A percentile compares a stretch with the other conserved stretches of the same genome.
These are phyloP conservation scores for Pichia sp. DNA, from an alignment of 1,139 yeast species.

Conservation along the genomic window DNA sequence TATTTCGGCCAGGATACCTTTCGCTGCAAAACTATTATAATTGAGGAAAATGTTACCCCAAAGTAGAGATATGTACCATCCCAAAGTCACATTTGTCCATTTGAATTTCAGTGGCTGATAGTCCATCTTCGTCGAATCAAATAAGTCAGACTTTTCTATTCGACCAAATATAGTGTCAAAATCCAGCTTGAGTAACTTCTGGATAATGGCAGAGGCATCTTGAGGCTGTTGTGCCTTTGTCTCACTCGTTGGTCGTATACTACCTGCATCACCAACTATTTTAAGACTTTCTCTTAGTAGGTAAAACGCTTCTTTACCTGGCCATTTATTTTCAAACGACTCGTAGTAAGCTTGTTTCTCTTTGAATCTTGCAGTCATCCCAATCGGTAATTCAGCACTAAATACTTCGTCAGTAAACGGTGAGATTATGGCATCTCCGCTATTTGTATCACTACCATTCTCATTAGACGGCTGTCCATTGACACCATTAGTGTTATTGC, in stretches of 20 bases:
- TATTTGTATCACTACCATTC: not conserved
- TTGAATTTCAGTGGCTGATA: slow-evolving; percentile 51
- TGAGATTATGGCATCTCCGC: slow-evolving; percentile 6
- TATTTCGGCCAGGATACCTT: slow-evolving; percentile 25
- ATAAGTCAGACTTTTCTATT: slow-evolving; percentile 37
- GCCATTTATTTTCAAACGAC: slow-evolving; percentile 54
- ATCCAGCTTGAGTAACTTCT: slow-evolving; percentile 25
- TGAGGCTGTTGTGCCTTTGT: not conserved
- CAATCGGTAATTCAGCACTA: slow-evolving; percentile 50
- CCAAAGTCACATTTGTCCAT: slow-evolving; percentile 64
- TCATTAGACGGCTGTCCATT: not conserved
- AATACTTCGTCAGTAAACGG: slow-evolving; percentile 24
- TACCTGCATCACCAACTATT: slow-evolving; percentile 37
- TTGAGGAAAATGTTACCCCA: slow-evolving; percentile 63
- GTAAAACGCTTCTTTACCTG: slow-evolving; percentile 51
- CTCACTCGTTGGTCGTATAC: slow-evolving; percentile 29
- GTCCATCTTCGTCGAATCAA: slow-evolving; percentile 28
- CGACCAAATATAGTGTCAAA: slow-evolving; percentile 15
- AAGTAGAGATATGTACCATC: slow-evolving; percentile 71
- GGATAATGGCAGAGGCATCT: slow-evolving; percentile 21
- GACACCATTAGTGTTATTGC: not conserved
- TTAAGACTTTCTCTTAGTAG: slow-evolving; percentile 37
- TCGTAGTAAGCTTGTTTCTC: slow-evolving; percentile 55
- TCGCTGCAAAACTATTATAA: slow-evolving; percentile 29
- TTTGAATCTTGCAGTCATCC: slow-evolving; percentile 57